phyloP scores from a whole-genome alignment of 768 basidiomycete genomes.

The Rhizopogon sp. region DNA sequence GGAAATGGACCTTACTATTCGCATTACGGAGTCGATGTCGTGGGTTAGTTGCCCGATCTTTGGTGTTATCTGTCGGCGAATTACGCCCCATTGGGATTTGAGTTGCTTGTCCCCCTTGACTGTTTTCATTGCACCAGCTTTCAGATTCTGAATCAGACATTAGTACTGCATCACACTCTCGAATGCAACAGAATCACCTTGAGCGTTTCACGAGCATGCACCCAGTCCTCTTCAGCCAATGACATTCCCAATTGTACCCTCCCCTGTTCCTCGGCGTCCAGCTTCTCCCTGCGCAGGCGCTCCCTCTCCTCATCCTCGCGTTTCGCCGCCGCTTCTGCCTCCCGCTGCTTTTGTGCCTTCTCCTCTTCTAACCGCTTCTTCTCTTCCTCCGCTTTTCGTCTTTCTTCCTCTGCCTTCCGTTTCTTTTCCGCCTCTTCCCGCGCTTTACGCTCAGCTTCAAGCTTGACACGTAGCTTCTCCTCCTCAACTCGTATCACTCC shows the following conservation, averaged over 20 bases:
- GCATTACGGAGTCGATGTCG: constrained; percentile 51
- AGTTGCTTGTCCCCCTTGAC: constrained; percentile 55
- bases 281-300: constrained; percentile 30
- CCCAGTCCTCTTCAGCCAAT: constrained; percentile 63
- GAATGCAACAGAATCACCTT: constrained; percentile 35
- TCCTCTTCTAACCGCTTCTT: constrained; percentile 37
- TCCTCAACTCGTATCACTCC: constrained; percentile 58
- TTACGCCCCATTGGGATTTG: constrained; percentile 60
- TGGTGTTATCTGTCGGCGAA: constrained; percentile 76
- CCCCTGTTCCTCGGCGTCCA: constrained; percentile 33
- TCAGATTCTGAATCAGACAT: constrained; percentile 45
- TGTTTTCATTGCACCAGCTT: constrained; percentile 54
- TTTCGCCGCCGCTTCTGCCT: constrained; percentile 26
- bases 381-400: constrained; percentile 38
- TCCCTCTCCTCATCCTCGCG: constrained; percentile 29
- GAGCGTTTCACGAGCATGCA: constrained; percentile 45
- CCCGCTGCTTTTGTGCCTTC: constrained; percentile 31
- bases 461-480: constrained; percentile 43
- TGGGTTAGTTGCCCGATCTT: constrained; percentile 87
- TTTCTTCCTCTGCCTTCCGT: constrained; percentile 45
- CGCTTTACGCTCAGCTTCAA: constrained; percentile 54
- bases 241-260: constrained; percentile 46
- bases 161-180: constrained; percentile 15
- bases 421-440: constrained; percentile 44
- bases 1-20: constrained; percentile 48